Percentiles rank a stretch among this genome's conserved stretches.
Conservation (phyloP, 225 moss, liverwort and hornwort genomes). For the Marchantia paleacea region DNA sequence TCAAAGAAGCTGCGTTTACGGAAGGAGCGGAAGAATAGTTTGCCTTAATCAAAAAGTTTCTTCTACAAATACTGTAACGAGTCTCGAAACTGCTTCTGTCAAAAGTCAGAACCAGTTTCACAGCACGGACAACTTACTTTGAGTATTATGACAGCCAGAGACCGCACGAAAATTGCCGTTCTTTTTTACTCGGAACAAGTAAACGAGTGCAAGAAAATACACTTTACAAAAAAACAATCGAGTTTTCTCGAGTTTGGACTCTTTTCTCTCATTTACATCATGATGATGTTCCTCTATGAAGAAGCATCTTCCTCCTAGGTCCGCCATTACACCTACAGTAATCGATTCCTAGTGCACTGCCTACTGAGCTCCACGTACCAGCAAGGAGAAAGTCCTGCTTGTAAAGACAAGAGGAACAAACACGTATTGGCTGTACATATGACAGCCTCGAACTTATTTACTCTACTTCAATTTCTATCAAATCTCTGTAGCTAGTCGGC, state of each 20-base stretch:
- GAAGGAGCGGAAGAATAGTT: too few relatives aligned
- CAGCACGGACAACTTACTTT: too few relatives aligned
- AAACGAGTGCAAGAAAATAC: too few relatives aligned
- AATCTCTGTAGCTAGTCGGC: conserved; percentile 15
- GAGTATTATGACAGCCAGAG: too few relatives aligned
- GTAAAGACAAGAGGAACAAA: neutral
- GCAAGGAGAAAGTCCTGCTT: neutral
- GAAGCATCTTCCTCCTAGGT: neutral
- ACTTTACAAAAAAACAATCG: too few relatives aligned
- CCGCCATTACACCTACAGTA: neutral
- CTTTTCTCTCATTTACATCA: neutral
- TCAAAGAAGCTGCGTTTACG: too few relatives aligned
- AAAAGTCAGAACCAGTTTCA: too few relatives aligned
- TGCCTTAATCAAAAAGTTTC: too few relatives aligned
- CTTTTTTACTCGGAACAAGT: too few relatives aligned
- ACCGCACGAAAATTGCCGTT: too few relatives aligned
- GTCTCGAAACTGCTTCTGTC: too few relatives aligned
- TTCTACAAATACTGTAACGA: too few relatives aligned
- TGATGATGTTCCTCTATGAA: neutral
- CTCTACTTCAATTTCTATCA: neutral
- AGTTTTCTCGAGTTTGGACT: neutral
- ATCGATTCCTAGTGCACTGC: neutral
- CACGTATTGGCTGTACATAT: neutral
- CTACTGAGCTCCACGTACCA: neutral
- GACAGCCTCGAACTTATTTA: neutral